phyloP scores from a whole-genome alignment of 768 basidiomycete genomes.

The Tylopilus felleus region DNA sequence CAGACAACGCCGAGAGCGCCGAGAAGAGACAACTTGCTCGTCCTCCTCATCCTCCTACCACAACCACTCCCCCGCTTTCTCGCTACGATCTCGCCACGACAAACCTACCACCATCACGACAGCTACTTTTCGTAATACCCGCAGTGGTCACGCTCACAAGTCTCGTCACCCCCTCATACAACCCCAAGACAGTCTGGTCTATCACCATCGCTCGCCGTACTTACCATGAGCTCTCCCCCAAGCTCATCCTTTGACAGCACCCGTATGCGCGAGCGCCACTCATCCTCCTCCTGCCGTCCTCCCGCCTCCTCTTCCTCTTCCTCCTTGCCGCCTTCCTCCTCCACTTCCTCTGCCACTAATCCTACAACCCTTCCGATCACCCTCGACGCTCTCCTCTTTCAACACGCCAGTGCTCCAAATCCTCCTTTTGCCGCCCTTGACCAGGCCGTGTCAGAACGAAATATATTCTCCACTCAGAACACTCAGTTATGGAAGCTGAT shows the following conservation, averaged over 20 bases:
- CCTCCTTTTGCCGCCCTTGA: slow-evolving; percentile 65
- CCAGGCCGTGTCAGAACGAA: slow-evolving; percentile 75
- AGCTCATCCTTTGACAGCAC: slow-evolving; percentile 6
- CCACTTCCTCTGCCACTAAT: slow-evolving; percentile 27
- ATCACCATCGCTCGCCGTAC: no score
- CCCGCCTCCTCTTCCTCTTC: slow-evolving; percentile 28
- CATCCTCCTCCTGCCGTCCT: slow-evolving; percentile 29
- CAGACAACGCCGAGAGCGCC: no score
- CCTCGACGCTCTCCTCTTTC: slow-evolving; percentile 51
- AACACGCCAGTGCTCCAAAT: slow-evolving; percentile 51
- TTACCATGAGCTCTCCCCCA: slow-evolving; percentile 20
- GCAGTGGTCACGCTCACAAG: no score
- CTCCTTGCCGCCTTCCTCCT: slow-evolving; percentile 24
- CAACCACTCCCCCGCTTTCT: no score
- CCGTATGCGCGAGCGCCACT: not conserved
- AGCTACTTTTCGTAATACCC: no score
- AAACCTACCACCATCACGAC: no score
- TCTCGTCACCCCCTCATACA: no score
- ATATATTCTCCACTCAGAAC: slow-evolving; percentile 77
- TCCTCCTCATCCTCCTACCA: no score
- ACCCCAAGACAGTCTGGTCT: no score
- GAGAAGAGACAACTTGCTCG: no score
- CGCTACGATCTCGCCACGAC: no score
- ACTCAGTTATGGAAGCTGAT: slow-evolving; percentile 92
- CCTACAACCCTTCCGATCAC: slow-evolving; percentile 38